phyloP scores from a whole-genome alignment of 139 green algal genomes.

The Auxenochlorella pyrenoidosa region DNA sequence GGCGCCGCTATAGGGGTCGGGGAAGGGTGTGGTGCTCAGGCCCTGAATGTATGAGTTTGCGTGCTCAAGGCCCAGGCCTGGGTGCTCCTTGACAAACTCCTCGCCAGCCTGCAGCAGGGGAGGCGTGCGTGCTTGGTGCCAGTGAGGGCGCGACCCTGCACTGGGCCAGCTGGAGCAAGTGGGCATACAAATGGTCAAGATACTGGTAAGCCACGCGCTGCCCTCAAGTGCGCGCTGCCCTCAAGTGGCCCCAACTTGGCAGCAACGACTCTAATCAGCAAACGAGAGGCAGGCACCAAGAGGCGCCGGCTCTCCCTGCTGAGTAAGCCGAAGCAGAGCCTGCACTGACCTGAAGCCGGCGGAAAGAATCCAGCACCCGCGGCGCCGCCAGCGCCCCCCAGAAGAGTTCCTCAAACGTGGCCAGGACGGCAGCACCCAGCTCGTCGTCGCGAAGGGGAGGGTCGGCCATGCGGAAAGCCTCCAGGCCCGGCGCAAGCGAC shows the following conservation, averaged over 20 bases:
- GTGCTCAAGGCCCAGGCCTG: slow-evolving; percentile 39
- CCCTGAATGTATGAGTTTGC: slow-evolving; percentile 47
- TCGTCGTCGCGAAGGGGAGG: background rate
- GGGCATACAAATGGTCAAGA: background rate
- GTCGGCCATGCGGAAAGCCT: background rate
- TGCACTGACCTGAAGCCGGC: background rate
- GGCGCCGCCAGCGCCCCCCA: slow-evolving; percentile 37
- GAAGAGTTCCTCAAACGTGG: slow-evolving; percentile 17
- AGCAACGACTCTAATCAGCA: background rate
- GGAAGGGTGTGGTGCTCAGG: slow-evolving; percentile 42
- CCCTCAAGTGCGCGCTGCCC: too few species aligned
- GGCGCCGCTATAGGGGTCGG: slow-evolving; percentile 10
- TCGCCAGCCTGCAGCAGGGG: background rate
- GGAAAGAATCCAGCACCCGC: slow-evolving; percentile 41
- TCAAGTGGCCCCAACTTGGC: too few species aligned
- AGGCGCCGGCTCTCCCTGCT: too few species aligned
- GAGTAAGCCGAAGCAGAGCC: too few species aligned
- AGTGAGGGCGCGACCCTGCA: too few species aligned
- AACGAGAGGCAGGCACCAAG: background rate
- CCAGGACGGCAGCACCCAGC: background rate
- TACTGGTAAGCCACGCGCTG: background rate
- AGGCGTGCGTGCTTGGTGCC: background rate
- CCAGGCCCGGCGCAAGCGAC: background rate
- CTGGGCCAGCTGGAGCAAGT: background rate
- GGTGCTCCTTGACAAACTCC: slow-evolving; percentile 13